Conservation (phyloP, 305 asterid species). For the Striga hermonthica region DNA sequence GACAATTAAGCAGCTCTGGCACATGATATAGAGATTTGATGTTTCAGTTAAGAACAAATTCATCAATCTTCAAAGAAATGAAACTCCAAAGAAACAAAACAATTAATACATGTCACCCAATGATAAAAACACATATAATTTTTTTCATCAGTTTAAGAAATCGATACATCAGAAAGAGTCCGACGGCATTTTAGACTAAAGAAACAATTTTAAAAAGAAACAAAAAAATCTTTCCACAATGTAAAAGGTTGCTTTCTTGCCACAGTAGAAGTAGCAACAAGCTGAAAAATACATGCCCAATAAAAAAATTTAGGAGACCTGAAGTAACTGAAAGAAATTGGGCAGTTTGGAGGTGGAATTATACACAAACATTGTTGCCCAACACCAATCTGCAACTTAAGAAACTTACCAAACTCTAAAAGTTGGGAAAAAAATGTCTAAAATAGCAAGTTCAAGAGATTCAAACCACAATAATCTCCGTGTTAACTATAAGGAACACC, state of each 20-base stretch:
- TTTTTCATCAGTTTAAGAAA: neutral
- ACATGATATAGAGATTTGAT: neutral
- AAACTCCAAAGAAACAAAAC: slow-evolving; percentile 2
- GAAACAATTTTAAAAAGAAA: no score
- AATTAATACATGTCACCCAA: neutral
- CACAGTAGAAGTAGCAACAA: no score
- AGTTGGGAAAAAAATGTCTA: neutral
- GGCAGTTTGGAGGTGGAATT: no score
- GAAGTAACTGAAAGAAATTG: no score
- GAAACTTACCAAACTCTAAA: no score
- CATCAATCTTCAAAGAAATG: slow-evolving; percentile 18
- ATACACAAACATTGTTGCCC: neutral
- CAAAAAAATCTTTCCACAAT: no score
- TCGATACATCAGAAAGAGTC: neutral
- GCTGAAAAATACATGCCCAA: no score
- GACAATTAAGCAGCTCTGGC: slow-evolving; percentile 29
- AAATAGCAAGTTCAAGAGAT: neutral
- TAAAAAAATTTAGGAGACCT: no score
- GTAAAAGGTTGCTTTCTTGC: no score
- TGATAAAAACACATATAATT: no score
- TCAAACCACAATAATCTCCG: neutral
- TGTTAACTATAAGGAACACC: neutral
- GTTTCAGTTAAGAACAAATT: slow-evolving; percentile 11
- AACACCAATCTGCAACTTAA: neutral
- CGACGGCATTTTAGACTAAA: neutral